Evolutionary conservation across 495 filamentous ascomycete species (phyloP), one percentile per base, ranked within the genome.

Genomic region (Trichoderma parareesei): DNA sequence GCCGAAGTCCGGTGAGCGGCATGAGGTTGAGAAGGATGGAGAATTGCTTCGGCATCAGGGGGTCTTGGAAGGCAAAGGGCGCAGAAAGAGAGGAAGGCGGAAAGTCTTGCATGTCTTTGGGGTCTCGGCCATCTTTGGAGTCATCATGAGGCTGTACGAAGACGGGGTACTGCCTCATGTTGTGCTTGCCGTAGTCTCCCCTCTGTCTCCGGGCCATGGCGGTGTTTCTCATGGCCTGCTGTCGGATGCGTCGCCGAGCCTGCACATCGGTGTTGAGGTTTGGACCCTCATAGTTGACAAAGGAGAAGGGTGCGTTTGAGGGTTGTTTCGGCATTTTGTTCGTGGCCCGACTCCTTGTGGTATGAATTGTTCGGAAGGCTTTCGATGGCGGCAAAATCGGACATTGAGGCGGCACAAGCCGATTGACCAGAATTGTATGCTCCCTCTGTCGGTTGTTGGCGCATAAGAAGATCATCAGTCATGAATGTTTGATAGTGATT

Each of bases 161-260:
- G 4, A 72, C 48, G 1, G 74, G 73, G 59, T 68, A 72, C 63
- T 75, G 73, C 18, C 68, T 63, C 9, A 70, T 67, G 61, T 77
- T 77, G 48, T 70, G 55, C 60, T 73, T 68, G 13, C 71, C 70
- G 60, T 71, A 73, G 14, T 69, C 69, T 9, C 70, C 72, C 33
- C 66, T 62, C 44, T 68, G 61, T 57, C 63, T 66, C 53, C 74
- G 60, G 11, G 71, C 70, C 40, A 68, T 69, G 5, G 71, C 73
- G 18, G 69, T 72, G 60, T 73, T 74, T 60, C 65, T 66, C 75
- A 78, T 78, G 18, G 75, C 75, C 65, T 73, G 75, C 65, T 69
- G 75, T 2, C 75, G 73, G 63, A 78, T 75, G 41, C 71, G 44
- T 13, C 60, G 67, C 18, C 72, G 71, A 16, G 69, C 53, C 4